Evolutionary conservation across 257 asterid genomes (phyloP).

Genomic region (Solanum stenotomum): DNA sequence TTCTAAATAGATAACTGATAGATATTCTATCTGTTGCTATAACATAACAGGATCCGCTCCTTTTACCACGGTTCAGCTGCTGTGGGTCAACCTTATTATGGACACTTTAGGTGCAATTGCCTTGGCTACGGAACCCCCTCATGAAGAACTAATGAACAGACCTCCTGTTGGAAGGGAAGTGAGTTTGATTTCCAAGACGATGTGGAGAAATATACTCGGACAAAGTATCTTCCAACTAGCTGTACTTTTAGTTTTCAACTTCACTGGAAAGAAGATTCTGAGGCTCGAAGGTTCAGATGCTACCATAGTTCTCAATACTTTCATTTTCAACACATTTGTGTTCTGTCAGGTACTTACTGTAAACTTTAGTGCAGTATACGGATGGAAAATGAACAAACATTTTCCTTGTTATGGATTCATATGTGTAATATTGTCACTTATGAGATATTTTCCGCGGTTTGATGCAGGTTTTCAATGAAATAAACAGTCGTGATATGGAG

Average conservation of each 20-base stretch:
- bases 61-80: conserved; percentile 72
- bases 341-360: conserved; percentile 54
- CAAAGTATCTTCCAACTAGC: conserved; percentile 64
- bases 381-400: neutral
- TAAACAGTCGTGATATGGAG: conserved; percentile 87
- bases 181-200: conserved; percentile 47
- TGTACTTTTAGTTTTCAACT: conserved; percentile 50
- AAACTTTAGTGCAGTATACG: neutral
- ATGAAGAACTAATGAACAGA: conserved; percentile 59
- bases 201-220: conserved; percentile 86
- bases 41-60: conserved; percentile 64
- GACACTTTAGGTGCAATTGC: conserved; percentile 87
- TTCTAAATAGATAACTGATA: neutral
- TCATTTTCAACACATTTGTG: conserved; percentile 84
- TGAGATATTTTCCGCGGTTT: neutral
- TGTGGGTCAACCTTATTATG: conserved; percentile 98
- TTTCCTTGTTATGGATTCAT: neutral
- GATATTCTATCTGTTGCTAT: neutral
- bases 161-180: conserved; percentile 59
- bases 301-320: conserved; percentile 39
- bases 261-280: conserved; percentile 39
- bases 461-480: conserved; percentile 65
- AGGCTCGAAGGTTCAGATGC: conserved; percentile 36
- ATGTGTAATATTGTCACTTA: neutral
- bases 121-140: conserved; percentile 82